Conservation (phyloP, 352 stramenopile species). For the Pythium vanterpoolii region DNA sequence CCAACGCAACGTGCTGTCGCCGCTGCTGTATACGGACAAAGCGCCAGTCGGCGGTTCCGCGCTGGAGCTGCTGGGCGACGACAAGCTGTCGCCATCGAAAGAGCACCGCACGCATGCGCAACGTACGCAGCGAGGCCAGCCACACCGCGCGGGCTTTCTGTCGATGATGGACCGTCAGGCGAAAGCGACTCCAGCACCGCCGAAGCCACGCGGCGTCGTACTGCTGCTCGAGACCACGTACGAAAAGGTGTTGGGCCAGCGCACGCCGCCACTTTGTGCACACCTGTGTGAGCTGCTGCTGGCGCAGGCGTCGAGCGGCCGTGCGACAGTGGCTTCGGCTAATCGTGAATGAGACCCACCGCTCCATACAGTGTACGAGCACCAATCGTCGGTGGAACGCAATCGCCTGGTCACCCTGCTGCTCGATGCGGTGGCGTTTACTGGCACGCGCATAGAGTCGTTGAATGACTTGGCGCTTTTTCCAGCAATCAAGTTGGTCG, state of each 20-base stretch:
- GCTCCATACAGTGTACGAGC: background rate
- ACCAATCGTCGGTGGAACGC: background rate
- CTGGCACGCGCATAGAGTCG: background rate
- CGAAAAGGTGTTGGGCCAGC: constrained; percentile 1
- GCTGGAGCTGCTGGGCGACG: background rate
- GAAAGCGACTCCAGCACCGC: background rate
- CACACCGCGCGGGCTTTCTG: constrained; percentile 1
- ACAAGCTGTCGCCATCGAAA: constrained; percentile 5
- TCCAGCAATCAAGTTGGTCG: background rate
- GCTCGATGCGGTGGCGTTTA: background rate
- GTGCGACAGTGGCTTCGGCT: background rate
- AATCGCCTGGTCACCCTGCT: background rate
- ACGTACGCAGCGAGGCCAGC: background rate
- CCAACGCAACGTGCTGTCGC: background rate
- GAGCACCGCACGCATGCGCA: background rate
- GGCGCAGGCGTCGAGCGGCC: background rate
- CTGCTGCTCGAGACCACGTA: constrained; percentile 3
- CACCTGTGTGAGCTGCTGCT: background rate
- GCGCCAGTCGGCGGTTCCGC: background rate
- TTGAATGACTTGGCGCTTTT: background rate
- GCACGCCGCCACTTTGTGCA: constrained; percentile 5
- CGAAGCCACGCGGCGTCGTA: constrained; percentile 5
- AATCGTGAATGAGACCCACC: constrained; percentile 2
- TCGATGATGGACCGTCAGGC: background rate
- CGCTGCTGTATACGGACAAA: background rate